Conservation (phyloP, 768 basidiomycete genomes). For the Trametopsis cervina region DNA sequence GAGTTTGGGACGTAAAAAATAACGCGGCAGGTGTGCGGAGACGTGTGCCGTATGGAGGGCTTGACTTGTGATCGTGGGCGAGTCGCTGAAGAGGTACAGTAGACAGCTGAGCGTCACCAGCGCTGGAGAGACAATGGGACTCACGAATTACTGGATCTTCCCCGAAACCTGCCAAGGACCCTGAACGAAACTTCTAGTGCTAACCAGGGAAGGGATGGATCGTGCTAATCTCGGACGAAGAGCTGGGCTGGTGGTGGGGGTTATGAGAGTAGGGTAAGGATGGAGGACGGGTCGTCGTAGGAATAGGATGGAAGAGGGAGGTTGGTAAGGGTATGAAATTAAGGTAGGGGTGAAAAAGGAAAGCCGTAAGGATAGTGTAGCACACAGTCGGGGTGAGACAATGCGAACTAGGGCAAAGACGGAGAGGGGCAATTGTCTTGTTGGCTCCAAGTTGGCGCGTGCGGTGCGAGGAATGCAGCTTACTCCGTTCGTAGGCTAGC, state of each 20-base stretch:
- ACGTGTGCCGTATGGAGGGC: not conserved
- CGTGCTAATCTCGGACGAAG: not conserved
- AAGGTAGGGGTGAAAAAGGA: not conserved
- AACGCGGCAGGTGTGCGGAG: not conserved
- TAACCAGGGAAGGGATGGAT: too few relatives aligned
- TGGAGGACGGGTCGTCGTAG: not conserved
- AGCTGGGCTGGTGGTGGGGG: not conserved
- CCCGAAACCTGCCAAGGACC: too few relatives aligned
- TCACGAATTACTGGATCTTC: too few relatives aligned
- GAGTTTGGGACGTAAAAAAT: not conserved
- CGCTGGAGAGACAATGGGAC: too few relatives aligned
- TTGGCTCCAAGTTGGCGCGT: too few relatives aligned
- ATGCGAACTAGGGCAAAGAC: too few relatives aligned
- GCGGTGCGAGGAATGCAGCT: not conserved
- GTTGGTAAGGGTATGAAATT: not conserved
- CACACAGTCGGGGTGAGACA: too few relatives aligned
- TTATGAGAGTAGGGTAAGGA: not conserved
- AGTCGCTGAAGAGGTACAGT: too few relatives aligned
- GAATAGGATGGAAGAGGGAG: not conserved
- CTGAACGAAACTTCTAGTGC: too few relatives aligned
- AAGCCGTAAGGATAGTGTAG: not conserved
- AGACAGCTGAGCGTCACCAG: not conserved
- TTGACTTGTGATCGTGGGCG: too few relatives aligned
- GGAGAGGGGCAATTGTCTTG: not conserved
- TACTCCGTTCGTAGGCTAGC: not conserved